phyloP scores from a whole-genome alignment of 2,329 filamentous ascomycete genomes.

The Xylariaceae sp. region DNA sequence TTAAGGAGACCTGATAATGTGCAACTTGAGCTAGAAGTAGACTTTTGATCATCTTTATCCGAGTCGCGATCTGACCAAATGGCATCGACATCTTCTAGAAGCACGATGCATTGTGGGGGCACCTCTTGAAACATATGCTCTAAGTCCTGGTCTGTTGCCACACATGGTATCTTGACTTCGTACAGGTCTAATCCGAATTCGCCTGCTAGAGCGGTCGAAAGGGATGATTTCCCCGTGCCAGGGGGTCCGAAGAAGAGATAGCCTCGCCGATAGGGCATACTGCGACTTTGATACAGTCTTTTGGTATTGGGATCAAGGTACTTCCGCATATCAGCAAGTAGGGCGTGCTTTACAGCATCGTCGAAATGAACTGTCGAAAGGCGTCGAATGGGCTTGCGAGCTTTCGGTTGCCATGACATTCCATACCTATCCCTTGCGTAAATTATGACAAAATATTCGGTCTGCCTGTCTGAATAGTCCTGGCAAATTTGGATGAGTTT shows the following conservation, averaged over 20 bases:
- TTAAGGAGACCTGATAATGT: conserved; percentile 60
- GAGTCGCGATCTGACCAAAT: conserved; percentile 39
- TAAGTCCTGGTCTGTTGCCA: conserved; percentile 44
- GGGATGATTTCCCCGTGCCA: conserved; percentile 37
- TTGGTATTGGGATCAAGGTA: conserved; percentile 44
- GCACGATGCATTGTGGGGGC: conserved; percentile 49
- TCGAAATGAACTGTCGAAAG: conserved; percentile 51
- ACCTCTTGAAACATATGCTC: conserved; percentile 48
- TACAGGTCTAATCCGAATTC: conserved; percentile 51
- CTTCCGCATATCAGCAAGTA: conserved; percentile 48
- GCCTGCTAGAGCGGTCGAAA: conserved; percentile 48
- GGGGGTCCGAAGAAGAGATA: conserved; percentile 32
- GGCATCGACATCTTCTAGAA: conserved; percentile 54
- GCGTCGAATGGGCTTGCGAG: conserved; percentile 44
- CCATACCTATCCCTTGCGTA: conserved; percentile 44
- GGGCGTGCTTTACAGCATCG: conserved; percentile 40
- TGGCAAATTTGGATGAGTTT: conserved; percentile 43
- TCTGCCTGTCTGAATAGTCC: conserved; percentile 44
- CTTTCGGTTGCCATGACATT: conserved; percentile 45
- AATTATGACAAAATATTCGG: conserved; percentile 48
- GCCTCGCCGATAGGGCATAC: conserved; percentile 58
- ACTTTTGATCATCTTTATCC: conserved; percentile 23
- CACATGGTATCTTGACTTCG: conserved; percentile 43
- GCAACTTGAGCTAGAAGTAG: conserved; percentile 34
- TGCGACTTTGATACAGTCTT: conserved; percentile 60